A percentile compares a stretch with the other conserved stretches of the same genome.
Conservation (phyloP, 257 asterid species). For the Cinchona pubescens region DNA sequence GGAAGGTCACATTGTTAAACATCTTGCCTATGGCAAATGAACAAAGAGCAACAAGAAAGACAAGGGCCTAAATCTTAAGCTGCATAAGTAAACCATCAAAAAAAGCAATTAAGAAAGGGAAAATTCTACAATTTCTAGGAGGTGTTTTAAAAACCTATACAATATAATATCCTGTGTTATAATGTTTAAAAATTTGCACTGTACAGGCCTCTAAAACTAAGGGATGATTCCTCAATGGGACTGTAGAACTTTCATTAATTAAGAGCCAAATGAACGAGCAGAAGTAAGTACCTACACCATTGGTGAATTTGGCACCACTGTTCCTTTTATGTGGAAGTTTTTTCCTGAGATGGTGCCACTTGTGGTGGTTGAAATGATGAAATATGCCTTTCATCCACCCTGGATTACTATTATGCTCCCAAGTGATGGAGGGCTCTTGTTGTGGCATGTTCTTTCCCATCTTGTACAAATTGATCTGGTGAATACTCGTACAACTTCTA, state of each 20-base stretch:
- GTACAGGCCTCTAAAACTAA: too few species aligned
- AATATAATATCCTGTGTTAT: too few species aligned
- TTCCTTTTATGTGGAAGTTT: slow-evolving; percentile 45
- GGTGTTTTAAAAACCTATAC: too few species aligned
- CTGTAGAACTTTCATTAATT: too few species aligned
- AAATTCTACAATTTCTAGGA: too few species aligned
- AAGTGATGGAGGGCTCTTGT: slow-evolving; percentile 27
- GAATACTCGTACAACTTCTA: background rate
- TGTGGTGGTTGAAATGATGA: slow-evolving; percentile 51
- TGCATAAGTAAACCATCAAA: background rate
- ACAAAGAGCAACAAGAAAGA: background rate
- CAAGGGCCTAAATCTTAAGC: background rate
- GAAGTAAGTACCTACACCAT: slow-evolving; percentile 26
- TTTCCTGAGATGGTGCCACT: slow-evolving; percentile 52
- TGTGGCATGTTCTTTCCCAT: slow-evolving; percentile 45
- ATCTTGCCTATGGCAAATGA: background rate
- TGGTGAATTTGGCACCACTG: slow-evolving; percentile 24
- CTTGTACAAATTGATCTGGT: slow-evolving; percentile 1
- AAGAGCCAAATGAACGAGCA: background rate
- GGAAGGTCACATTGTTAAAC: background rate
- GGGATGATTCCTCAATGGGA: too few species aligned
- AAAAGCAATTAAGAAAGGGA: too few species aligned
- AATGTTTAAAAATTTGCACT: too few species aligned
- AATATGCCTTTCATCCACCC: slow-evolving; percentile 65
- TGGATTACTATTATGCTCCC: slow-evolving; percentile 37